Conservation (phyloP, 164 flowering plant genomes). For the Brasenia schreberi region DNA sequence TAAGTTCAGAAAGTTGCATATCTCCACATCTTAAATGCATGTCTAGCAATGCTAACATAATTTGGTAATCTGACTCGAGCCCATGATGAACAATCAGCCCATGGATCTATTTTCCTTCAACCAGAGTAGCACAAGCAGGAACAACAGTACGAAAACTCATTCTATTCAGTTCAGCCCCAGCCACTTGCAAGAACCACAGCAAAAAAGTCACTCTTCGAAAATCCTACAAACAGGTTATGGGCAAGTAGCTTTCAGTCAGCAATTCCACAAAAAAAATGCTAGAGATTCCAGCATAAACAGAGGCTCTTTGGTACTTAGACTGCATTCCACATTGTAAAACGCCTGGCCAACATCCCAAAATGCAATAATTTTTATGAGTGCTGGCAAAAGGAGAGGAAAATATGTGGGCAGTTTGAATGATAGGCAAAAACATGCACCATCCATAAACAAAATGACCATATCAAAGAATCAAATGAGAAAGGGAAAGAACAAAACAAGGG, state of each 20-base stretch:
- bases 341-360: background rate
- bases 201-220: slow-evolving; percentile 15
- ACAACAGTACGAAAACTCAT: slow-evolving; percentile 34
- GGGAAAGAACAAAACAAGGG: too few relatives aligned
- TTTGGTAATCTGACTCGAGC: slow-evolving; percentile 19
- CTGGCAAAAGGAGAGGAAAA: too few relatives aligned
- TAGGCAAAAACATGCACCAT: too few relatives aligned
- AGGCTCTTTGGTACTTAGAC: slow-evolving; percentile 25
- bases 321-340: slow-evolving; percentile 48
- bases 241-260: too few relatives aligned
- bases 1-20: slow-evolving; percentile 9
- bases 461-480: too few relatives aligned
- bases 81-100: slow-evolving; percentile 35
- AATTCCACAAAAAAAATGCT: too few relatives aligned
- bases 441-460: too few relatives aligned
- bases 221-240: too few relatives aligned
- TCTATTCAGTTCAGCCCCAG: slow-evolving; percentile 31
- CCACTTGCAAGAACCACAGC: slow-evolving; percentile 35
- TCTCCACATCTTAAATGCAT: slow-evolving; percentile 6
- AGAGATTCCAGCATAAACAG: too few relatives aligned
- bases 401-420: too few relatives aligned
- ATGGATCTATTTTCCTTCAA: slow-evolving; percentile 40
- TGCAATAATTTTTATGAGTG: too few relatives aligned
- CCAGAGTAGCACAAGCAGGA: slow-evolving; percentile 27
- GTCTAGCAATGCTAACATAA: too few relatives aligned